Evolutionary conservation across 495 filamentous ascomycete genomes (phyloP), one percentile per base, ranked within the genome.

Genomic region (Podospora bellae-mahoneyi): DNA sequence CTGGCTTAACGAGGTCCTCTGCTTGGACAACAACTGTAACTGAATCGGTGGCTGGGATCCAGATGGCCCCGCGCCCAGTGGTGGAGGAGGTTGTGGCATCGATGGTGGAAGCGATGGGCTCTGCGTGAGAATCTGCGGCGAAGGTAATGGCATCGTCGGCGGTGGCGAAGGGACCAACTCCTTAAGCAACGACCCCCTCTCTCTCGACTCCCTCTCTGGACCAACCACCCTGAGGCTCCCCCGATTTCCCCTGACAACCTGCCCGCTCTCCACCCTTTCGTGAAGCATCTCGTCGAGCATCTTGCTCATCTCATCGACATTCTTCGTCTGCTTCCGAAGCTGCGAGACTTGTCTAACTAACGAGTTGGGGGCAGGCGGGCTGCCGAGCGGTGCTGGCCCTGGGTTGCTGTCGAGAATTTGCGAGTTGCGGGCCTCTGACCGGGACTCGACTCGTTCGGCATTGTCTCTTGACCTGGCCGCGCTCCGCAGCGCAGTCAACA

Each of bases 231-330:
- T 79, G 48, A 89, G 80, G 66, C 84, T 85, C 16, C 87, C 87
- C 62, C 87, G 81, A 39, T 78, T 77, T 57, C 87, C 83, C 65
- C 89, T 85, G 30, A 90, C 80, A 56, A 90, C 71, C 60, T 89
- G 84, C 18, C 90, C 90, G 32, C 82, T 83, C 69, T 93, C 90
- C 62, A 94, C 90, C 23, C 90, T 87, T 74, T 92, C 90, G 76
- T 92, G 91, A 67, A 97, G 95, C 93, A 97, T 97, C 77, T 95
- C 91, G 70, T 97, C 93, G 34, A 97, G 85, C 79, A 97, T 92
- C 60, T 88, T 85, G 64, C 91, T 95, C 85, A 96, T 91, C 77
- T 96, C 92, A 70, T 95, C 92, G 59, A 94, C 88, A 67, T 91
- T 90, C 82, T 86, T 89, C 30, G 85, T 85, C 67, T 87, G 84